Conservation (phyloP, 1,139 yeast genomes). For the Candida frijolesensis region DNA sequence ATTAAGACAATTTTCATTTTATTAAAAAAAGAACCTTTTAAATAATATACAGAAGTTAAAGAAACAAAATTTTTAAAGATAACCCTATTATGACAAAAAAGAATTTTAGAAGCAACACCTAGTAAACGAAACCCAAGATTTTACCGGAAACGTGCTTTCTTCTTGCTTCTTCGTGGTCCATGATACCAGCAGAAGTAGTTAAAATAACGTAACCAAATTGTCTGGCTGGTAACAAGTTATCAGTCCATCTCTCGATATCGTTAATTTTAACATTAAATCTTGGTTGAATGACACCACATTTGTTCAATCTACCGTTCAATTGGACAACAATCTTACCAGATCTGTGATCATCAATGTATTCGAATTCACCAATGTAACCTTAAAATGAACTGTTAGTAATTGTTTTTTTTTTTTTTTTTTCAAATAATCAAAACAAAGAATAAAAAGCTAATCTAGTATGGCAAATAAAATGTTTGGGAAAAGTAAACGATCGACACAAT, state of each 20-base stretch:
- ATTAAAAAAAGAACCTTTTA: not conserved
- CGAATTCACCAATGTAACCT: constrained; percentile 97
- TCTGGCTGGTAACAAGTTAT: constrained; percentile 96
- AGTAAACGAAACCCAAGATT: constrained; percentile 94
- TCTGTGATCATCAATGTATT: constrained; percentile 98
- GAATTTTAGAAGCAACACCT: constrained; percentile 19
- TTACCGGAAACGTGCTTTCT: constrained; percentile 99
- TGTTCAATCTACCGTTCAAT: constrained; percentile 97
- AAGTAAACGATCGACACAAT: constrained; percentile 64
- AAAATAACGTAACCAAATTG: constrained; percentile 96
- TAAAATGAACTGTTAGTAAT: constrained; percentile 13
- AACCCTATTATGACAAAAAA: no score
- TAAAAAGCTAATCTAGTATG: not conserved
- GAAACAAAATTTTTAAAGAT: not conserved
- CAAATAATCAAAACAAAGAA: not conserved
- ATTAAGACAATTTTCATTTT: not conserved
- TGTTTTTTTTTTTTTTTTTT: no score
- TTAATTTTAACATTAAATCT: constrained; percentile 93
- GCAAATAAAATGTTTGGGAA: constrained; percentile 58
- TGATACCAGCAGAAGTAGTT: constrained; percentile 98
- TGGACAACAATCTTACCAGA: constrained; percentile 97
- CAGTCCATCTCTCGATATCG: constrained; percentile 98
- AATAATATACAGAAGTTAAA: constrained; percentile 3
- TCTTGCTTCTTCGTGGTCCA: constrained; percentile 99
- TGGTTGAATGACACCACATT: constrained; percentile 98